These are phyloP conservation scores for Picea engelmannii DNA, from an alignment of 83 land plant genomes.

Conservation along the genomic window DNA sequence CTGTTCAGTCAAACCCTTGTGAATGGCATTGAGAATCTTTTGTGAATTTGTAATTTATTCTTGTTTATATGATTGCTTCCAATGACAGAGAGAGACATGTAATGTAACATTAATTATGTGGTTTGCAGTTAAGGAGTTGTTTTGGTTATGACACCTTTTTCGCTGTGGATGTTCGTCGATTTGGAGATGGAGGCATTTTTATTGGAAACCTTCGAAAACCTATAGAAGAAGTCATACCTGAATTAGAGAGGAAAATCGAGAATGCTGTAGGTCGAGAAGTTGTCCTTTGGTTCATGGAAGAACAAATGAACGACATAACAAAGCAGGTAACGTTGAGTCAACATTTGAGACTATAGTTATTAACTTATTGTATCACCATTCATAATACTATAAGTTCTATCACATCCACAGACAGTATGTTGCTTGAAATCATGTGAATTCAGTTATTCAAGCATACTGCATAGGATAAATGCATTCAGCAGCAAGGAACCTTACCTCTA, in stretches of 20 bases:
- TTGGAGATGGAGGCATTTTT: slow-evolving; percentile 97
- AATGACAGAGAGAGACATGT: no score
- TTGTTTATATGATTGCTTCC: no score
- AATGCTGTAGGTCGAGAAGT: slow-evolving; percentile 95
- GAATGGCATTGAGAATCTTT: no score
- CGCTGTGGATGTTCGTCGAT: slow-evolving; percentile 91
- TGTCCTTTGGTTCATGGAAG: slow-evolving; percentile 95
- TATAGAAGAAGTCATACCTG: slow-evolving; percentile 87
- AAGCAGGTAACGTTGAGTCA: slow-evolving; percentile 69
- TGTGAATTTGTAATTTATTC: no score
- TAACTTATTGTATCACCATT: no score
- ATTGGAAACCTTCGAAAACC: slow-evolving; percentile 93
- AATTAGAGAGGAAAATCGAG: slow-evolving; percentile 75
- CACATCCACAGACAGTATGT: background rate
- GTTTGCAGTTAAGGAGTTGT: slow-evolving; percentile 77
- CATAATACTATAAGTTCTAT: no score
- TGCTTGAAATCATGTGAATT: background rate
- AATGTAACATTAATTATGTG: background rate
- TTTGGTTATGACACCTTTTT: slow-evolving; percentile 93
- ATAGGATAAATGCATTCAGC: background rate
- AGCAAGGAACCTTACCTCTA: background rate
- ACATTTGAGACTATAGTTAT: background rate
- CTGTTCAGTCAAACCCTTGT: no score
- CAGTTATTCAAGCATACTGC: background rate
- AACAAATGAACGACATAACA: slow-evolving; percentile 60